Percentiles rank a stretch among this genome's conserved stretches.
Conservation (phyloP, 2,329 filamentous ascomycete genomes). For the Stachybotrys chlorohalonatus region DNA sequence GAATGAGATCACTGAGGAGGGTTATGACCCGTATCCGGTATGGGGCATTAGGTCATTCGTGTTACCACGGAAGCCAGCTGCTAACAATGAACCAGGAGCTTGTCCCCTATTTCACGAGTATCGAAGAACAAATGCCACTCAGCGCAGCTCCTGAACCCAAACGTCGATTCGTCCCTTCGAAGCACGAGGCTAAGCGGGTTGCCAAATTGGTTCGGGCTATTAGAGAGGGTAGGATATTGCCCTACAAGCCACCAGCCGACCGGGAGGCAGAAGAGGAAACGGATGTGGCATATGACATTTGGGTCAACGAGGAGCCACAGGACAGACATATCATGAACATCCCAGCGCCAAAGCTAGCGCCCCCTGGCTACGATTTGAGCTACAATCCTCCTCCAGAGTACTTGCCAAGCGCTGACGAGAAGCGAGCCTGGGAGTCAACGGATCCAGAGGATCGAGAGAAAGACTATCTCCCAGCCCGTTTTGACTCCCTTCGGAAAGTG, state of each 20-base stretch:
- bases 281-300: slow-evolving; percentile 75
- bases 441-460: slow-evolving; percentile 88
- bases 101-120: slow-evolving; percentile 87
- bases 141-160: slow-evolving; percentile 95
- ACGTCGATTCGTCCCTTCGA: slow-evolving; percentile 88
- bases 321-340: slow-evolving; percentile 89
- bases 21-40: slow-evolving; percentile 86
- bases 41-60: slow-evolving; percentile 13
- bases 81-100: slow-evolving; percentile 47
- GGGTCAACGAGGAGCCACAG: slow-evolving; percentile 82
- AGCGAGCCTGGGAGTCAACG: slow-evolving; percentile 70
- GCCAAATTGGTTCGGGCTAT: slow-evolving; percentile 98
- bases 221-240: slow-evolving; percentile 84
- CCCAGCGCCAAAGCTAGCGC: slow-evolving; percentile 84
- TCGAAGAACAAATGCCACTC: slow-evolving; percentile 87
- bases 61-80: neutral
- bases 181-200: slow-evolving; percentile 90
- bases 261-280: slow-evolving; percentile 64
- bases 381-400: slow-evolving; percentile 97
- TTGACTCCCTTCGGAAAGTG: slow-evolving; percentile 78
- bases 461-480: slow-evolving; percentile 76
- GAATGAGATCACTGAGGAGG: slow-evolving; percentile 79
- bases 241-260: slow-evolving; percentile 69
- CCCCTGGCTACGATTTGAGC: slow-evolving; percentile 89
- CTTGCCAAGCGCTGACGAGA: slow-evolving; percentile 77